These are phyloP conservation scores for Microthlaspi erraticum DNA, from an alignment of 345 rosid species.

Conservation along the genomic window DNA sequence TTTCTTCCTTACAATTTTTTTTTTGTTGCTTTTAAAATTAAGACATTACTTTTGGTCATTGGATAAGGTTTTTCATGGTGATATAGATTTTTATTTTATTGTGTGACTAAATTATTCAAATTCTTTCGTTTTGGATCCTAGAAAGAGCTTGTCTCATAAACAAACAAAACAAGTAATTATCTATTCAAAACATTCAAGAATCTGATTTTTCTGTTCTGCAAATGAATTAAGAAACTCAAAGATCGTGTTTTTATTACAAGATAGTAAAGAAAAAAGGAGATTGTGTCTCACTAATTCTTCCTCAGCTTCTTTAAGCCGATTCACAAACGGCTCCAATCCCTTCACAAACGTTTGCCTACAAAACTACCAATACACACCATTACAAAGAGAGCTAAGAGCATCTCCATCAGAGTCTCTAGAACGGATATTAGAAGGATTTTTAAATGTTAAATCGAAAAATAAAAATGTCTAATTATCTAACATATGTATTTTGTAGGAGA, in stretches of 20 bases:
- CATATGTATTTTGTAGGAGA: no score
- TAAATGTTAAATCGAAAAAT: no score
- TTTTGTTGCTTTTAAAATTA: constrained; percentile 32
- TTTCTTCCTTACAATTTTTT: not conserved
- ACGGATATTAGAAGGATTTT: no score
- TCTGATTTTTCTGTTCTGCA: not conserved
- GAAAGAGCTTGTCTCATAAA: not conserved
- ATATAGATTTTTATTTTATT: not conserved
- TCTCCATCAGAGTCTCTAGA: no score
- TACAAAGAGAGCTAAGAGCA: not conserved
- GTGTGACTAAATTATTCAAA: not conserved
- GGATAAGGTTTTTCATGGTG: constrained; percentile 27
- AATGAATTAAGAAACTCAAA: constrained; percentile 4
- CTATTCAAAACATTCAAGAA: constrained; percentile 5
- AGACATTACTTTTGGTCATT: constrained; percentile 32
- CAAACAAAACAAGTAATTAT: not conserved
- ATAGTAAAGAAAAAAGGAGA: not conserved
- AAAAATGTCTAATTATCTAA: no score
- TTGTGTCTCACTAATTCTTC: constrained; percentile 60
- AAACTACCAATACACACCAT: not conserved
- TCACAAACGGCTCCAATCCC: constrained; percentile 89
- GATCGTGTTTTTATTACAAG: constrained; percentile 8
- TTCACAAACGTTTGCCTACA: constrained; percentile 93
- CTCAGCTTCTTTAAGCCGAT: constrained; percentile 98
- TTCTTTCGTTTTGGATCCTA: not conserved